A percentile compares a stretch with the other conserved stretches of the same genome.
phyloP scores from a whole-genome alignment of 495 filamentous ascomycete genomes.

The Cetradonia linearis region DNA sequence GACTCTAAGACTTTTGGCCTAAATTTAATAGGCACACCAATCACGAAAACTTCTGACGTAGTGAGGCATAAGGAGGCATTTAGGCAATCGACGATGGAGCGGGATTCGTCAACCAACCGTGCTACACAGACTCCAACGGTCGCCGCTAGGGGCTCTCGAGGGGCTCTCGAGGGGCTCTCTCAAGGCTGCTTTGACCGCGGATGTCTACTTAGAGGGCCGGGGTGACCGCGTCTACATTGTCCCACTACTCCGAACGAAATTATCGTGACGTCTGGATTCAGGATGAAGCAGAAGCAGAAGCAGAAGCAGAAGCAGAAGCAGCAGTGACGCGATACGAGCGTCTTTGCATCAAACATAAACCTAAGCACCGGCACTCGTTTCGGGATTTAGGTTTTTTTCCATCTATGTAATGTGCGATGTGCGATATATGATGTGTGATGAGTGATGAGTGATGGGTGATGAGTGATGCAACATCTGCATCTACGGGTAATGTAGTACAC shows the following conservation, averaged over 20 bases:
- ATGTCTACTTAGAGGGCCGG: background rate
- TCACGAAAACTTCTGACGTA: background rate
- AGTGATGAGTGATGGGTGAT: too few relatives aligned
- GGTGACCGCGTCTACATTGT: background rate
- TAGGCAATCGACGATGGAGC: background rate
- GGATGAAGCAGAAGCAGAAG: background rate
- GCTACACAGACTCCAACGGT: constrained; percentile 3
- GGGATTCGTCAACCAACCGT: background rate
- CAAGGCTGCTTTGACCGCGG: background rate
- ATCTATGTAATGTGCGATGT: too few relatives aligned
- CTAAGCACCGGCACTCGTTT: background rate
- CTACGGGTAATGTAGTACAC: background rate
- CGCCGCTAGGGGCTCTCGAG: constrained; percentile 1
- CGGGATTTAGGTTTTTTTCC: background rate
- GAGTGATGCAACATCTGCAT: background rate
- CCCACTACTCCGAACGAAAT: too few relatives aligned
- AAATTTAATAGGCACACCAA: background rate
- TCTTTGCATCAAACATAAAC: constrained; percentile 6
- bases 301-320: background rate
- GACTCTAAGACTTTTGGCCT: background rate
- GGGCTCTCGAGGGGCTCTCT: background rate
- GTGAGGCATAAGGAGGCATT: too few relatives aligned
- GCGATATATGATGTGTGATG: too few relatives aligned
- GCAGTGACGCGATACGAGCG: constrained; percentile 1
- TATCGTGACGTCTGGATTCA: constrained; percentile 7